Base-by-base conservation (phyloP, 768 basidiomycete species). In the Pleurotus cornucopiae region DNA sequence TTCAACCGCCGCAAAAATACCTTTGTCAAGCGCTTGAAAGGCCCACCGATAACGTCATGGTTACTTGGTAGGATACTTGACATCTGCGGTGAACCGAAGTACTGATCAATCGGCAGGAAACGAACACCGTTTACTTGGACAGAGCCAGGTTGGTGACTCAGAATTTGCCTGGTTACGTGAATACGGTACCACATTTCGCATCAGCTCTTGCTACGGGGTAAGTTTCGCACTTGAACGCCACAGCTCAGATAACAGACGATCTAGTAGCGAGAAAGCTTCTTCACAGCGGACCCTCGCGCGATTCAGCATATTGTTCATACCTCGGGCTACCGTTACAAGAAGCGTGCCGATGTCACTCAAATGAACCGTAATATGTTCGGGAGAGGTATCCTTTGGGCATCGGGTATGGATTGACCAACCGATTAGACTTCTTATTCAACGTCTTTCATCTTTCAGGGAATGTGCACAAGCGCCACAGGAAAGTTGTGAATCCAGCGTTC, bases 261-360 rank as follows among this genome's bases (percentile, higher is more conserved):
- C 37, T 34, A 30, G 38, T 16, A 72, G 71, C 58, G 62, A 26
- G 64, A 71, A 44, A 59, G 57, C 49, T 45, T 73, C 18, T 64
- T 67, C 62, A 60, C 70, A 14, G 58, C 66, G 5, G 72, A 73
- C 47, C 68, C 68, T 0, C 67, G 70, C 56, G 69, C 70, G 1
- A 47, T 72, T 14, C 67, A 70, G 49, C 64, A 70, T 45, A 62
- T 72, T 23, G 58, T 64, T 12, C 69, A 72, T 18, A 67, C 70
- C 1, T 66, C 65, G 1, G 70, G 68, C 0, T 72, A 72, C 57
- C 57, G 59, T 25, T 72, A 63, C 56, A 63, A 63, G 4, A 68
- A 68, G 52, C 61, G 61, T 21, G 57, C 57, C 4, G 63, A 61
- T 45, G 56, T 61, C 21, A 52, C 63, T 9, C 57, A 61, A 2